Percentiles rank a stretch among this genome's conserved stretches.
These are phyloP conservation scores for Alopecurus myosuroides DNA, from an alignment of 176 grass and related monocot genomes.

Conservation along the genomic window DNA sequence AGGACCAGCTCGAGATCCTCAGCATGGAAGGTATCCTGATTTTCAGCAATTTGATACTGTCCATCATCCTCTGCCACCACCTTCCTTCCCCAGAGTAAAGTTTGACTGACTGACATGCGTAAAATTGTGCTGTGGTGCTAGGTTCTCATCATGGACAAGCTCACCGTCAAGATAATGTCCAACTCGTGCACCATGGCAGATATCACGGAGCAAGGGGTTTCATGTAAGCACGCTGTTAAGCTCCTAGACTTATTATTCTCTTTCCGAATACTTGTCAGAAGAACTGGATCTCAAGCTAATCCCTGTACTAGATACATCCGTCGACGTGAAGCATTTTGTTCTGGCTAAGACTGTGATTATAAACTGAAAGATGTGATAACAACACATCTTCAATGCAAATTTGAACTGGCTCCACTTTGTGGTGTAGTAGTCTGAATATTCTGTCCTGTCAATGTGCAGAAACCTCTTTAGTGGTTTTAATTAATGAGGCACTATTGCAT, in stretches of 20 bases:
- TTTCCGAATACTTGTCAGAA: background rate
- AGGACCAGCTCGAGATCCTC: conserved; percentile 61
- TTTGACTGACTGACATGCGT: background rate
- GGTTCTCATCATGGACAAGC: conserved; percentile 95
- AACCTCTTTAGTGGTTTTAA: background rate
- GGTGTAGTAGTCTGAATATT: background rate
- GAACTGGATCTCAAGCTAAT: background rate
- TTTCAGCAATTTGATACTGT: background rate
- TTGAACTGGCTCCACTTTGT: background rate
- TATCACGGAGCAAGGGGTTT: conserved; percentile 80
- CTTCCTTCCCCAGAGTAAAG: background rate
- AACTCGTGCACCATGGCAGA: conserved; percentile 82
- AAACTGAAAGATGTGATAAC: background rate
- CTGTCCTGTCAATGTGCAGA: background rate
- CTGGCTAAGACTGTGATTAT: background rate
- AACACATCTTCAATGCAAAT: background rate
- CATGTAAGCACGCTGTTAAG: conserved; percentile 52
- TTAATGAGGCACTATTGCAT: background rate
- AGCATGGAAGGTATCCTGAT: conserved; percentile 71
- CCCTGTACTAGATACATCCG: background rate
- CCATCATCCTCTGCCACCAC: background rate
- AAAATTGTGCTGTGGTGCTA: conserved; percentile 9
- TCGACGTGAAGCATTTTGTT: background rate
- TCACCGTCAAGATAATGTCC: conserved; percentile 85
- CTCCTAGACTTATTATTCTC: background rate